Evolutionary conservation across 2,329 filamentous ascomycete genomes (phyloP), one percentile per base, ranked within the genome.

Genomic region (Alternaria incomplexa): DNA sequence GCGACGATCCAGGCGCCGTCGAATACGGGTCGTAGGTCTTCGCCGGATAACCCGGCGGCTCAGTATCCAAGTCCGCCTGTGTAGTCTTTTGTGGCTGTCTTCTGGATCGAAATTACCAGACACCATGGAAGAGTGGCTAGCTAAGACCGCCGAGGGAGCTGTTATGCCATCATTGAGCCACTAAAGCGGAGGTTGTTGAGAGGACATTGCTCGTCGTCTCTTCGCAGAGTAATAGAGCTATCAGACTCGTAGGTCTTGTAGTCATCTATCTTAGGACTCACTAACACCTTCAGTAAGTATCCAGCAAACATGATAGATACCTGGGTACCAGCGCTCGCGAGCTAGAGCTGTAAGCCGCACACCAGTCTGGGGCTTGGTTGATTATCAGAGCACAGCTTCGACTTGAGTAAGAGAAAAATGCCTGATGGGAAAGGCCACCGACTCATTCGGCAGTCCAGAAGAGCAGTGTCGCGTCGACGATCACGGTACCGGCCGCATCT

Each of bases 21-120:
- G 6, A 13, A 12, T 51, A 2, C n/a, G 11, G 7, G 17, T 0
- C 30, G 6, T 4, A 17, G 48, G 2, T 32, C 17, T 7, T 11
- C 5, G 48, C 28, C 26, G 0, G 5, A 28, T 20, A 20, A 23
- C 13, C 3, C 48, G 28, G 48, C 48, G 0, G 48, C 28, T 2
- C 48, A 51, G 17, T 51, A 51, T 36, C 48, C 48, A 1, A 51
- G 48, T 51, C 48, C 48, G 3, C 48, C 48, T 1, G 13, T 22
- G 7, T 51, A 51, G 9, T 22, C 4, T 1, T 2, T 3, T 1
- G 1, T 22, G 6, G 7, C 3, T 20, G 8, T 13, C 3, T 5
- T 50, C 7, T 10, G 6, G 17, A 28, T 7, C 25, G 9, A 26
- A 10, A 26, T 26, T 10, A 26, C 9, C 8, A 17, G 23, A n/a